Base-by-base conservation (phyloP, 1,284 basidiomycete species). In the Porodaedalea pini region DNA sequence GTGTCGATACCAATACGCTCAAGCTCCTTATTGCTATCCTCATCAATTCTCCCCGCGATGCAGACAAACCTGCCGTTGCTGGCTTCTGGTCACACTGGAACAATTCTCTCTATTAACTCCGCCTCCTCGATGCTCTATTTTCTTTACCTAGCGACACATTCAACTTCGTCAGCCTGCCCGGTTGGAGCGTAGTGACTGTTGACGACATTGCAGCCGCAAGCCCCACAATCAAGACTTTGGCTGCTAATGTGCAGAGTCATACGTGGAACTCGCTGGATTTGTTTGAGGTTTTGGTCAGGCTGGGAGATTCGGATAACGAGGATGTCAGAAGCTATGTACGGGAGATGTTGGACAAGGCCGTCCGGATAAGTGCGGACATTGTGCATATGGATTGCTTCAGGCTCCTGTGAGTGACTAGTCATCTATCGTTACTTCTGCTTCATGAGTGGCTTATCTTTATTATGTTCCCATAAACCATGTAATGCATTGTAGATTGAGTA, bases 211-310 rank as follows among this genome's bases (percentile, higher is more conserved):
- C 90, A 2, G 78, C 82, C 58, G 82, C 91, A 29, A 89, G 88
- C 65, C 88, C 90, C n/a, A 91, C 91, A 17, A 92, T 94, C 75
- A 89, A 92, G 69, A 81, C 86, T 13, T 75, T 92, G 55, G 86
- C 93, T 15, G 83, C 89, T 43, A 87, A 92, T 63, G 90, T 96
- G 19, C 92, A 96, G 68, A 85, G 84, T 2, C 90, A 92, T 64
- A 87, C 92, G 0, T 98, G 95, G 94, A 98, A 98, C 70, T 92
- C 92, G 8, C 75, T 95, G 15, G 94, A 97, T 64, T 75, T 98
- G 34, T 91, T 97, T 62, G 87, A 94, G 69, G 88, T 95, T n/a
- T 75, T 96, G 2, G 86, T 94, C 6, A 79, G 85, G 50, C 75
- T 89, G 51, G 85, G 86, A 1, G 85, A 86, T 58, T 85, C 86